A percentile compares a stretch with the other conserved stretches of the same genome.
These are phyloP conservation scores for Diaporthe vexans DNA, from an alignment of 2,329 filamentous ascomycete species.

Conservation along the genomic window DNA sequence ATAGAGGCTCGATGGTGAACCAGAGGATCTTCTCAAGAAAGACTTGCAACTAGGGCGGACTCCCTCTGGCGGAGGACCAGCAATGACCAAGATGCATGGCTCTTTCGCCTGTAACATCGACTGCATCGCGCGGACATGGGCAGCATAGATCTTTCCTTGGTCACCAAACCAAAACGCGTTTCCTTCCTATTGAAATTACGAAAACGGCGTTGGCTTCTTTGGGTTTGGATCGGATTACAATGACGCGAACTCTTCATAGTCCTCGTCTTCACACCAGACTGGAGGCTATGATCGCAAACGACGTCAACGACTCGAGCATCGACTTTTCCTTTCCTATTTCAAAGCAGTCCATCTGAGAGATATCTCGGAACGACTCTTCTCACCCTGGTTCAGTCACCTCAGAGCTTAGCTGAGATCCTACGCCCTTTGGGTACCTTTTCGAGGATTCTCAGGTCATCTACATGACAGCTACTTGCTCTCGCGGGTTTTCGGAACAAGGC, in stretches of 20 bases:
- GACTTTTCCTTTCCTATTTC: constrained; percentile 29
- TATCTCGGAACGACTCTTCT: constrained; percentile 18
- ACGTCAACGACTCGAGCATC: constrained; percentile 41
- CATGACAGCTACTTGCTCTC: constrained; percentile 23
- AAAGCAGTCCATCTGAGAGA: constrained; percentile 26
- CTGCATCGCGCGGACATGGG: constrained; percentile 37
- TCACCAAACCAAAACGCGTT: constrained; percentile 37
- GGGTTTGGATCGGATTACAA: constrained; percentile 27
- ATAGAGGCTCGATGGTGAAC: constrained; percentile 37
- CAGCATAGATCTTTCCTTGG: constrained; percentile 41
- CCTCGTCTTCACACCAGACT: constrained; percentile 19
- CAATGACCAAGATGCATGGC: constrained; percentile 15
- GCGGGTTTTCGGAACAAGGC: not conserved
- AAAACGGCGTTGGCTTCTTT: constrained; percentile 26
- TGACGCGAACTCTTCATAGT: constrained; percentile 32
- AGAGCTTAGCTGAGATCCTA: constrained; percentile 29
- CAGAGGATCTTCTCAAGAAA: constrained; percentile 33
- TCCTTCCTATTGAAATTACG: constrained; percentile 26
- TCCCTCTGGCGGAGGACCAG: constrained; percentile 23
- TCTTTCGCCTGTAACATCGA: constrained; percentile 37
- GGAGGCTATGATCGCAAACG: constrained; percentile 40
- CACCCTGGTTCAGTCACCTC: constrained; percentile 14
- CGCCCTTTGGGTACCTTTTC: constrained; percentile 16
- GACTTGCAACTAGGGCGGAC: constrained; percentile 25
- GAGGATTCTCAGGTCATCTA: constrained; percentile 24